phyloP scores from a whole-genome alignment of 768 basidiomycete genomes.

The Strobilomyces echinocephalus region DNA sequence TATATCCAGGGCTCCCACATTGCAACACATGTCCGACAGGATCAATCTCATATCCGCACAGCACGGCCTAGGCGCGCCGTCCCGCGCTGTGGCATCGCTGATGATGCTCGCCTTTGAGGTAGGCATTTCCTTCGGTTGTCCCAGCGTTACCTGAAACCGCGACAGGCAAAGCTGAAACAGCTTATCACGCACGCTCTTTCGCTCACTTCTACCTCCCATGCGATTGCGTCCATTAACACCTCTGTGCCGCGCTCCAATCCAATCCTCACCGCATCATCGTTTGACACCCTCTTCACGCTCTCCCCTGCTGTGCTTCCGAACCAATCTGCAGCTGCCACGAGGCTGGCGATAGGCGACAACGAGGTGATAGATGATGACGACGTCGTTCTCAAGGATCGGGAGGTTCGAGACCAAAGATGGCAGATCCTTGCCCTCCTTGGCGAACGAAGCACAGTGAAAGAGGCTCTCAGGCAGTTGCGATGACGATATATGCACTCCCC shows the following conservation, averaged over 20 bases:
- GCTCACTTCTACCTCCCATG: conserved; percentile 69
- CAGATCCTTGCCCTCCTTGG: conserved; percentile 72
- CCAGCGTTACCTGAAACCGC: neutral
- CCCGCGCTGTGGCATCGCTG: conserved; percentile 58
- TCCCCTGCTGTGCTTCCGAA: conserved; percentile 77
- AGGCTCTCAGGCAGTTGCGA: conserved; percentile 42
- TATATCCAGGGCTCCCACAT: conserved; percentile 63
- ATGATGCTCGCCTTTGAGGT: conserved; percentile 80
- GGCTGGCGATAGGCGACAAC: conserved; percentile 54
- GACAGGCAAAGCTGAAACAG: conserved; percentile 76
- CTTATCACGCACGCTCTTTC: conserved; percentile 77
- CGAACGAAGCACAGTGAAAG: conserved; percentile 69
- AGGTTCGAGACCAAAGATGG: conserved; percentile 67
- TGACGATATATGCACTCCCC: conserved; percentile 7
- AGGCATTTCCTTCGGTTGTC: conserved; percentile 8
- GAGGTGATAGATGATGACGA: conserved; percentile 45
- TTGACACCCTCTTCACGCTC: conserved; percentile 73
- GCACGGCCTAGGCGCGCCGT: conserved; percentile 59
- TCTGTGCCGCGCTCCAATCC: conserved; percentile 39
- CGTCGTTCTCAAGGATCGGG: conserved; percentile 52
- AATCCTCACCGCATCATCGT: conserved; percentile 62
- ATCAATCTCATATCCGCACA: conserved; percentile 80
- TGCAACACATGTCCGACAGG: conserved; percentile 74
- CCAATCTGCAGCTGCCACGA: conserved; percentile 72
- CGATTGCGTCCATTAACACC: conserved; percentile 70